Evolutionary conservation across 1,284 basidiomycete species (phyloP).

Genomic region (Boletus semigastroideus): DNA sequence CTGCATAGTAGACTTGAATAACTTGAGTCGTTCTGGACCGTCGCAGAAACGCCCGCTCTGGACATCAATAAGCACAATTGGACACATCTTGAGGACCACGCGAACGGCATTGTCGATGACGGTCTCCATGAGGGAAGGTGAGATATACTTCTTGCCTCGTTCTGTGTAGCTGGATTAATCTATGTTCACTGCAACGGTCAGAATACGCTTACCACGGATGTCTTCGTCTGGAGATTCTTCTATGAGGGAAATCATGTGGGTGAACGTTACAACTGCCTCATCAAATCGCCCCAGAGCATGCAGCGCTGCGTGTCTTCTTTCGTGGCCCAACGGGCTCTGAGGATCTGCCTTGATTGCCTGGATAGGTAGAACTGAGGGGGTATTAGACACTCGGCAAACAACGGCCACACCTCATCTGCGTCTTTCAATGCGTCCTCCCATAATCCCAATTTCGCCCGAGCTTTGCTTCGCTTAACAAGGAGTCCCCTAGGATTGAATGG

Average conservation of each 20-base stretch:
- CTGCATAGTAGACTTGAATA: constrained; percentile 3
- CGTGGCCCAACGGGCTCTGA: not conserved
- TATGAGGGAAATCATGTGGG: not conserved
- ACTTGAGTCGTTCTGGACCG: not conserved
- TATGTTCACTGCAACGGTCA: not conserved
- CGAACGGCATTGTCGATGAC: not conserved
- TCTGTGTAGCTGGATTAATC: not conserved
- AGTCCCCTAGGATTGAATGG: not conserved
- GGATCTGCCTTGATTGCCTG: constrained; percentile 1
- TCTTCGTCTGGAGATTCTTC: not conserved
- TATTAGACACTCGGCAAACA: not conserved
- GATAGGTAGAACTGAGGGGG: not conserved
- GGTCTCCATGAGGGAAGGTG: not conserved
- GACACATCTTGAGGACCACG: not conserved
- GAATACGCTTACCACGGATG: not conserved
- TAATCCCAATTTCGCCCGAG: not conserved
- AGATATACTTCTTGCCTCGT: not conserved
- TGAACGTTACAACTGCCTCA: not conserved
- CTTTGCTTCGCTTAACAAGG: constrained; percentile 13
- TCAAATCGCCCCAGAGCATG: not conserved
- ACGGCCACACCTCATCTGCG: not conserved
- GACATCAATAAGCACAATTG: constrained; percentile 15
- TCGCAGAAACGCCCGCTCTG: not conserved
- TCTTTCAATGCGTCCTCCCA: constrained; percentile 1
- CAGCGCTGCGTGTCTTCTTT: not conserved